Conservation (phyloP, 139 green algal genomes). For the Ettlia oleoabundans region DNA sequence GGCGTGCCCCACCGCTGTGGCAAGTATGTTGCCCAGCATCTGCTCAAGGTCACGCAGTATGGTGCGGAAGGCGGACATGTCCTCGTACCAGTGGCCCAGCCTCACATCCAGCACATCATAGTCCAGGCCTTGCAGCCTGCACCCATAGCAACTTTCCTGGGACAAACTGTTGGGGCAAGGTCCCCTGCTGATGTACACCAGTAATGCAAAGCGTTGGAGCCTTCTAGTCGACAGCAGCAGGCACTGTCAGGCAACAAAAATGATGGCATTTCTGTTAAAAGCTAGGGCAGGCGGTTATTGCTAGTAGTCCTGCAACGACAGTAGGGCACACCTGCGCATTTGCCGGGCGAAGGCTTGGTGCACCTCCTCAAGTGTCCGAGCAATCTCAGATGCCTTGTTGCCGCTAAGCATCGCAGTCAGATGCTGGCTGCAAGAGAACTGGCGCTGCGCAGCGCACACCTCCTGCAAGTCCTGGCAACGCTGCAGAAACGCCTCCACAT, state of each 20-base stretch:
- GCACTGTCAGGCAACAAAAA: too few species aligned
- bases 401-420: slow-evolving; percentile 6
- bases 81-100: slow-evolving; percentile 6
- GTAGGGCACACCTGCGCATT: slow-evolving; percentile 21
- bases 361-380: slow-evolving; percentile 13
- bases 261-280: too few species aligned
- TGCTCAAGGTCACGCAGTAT: slow-evolving; percentile 23
- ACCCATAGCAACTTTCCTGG: neutral
- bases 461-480: slow-evolving; percentile 90
- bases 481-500: slow-evolving; percentile 92
- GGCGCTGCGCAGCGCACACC: slow-evolving; percentile 86
- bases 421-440: slow-evolving; percentile 65
- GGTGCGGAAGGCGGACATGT: slow-evolving; percentile 10
- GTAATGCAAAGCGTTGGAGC: too few species aligned
- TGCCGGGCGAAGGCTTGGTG: slow-evolving; percentile 5
- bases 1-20: neutral
- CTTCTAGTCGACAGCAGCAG: too few species aligned
- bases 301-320: too few species aligned
- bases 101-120: slow-evolving; percentile 36
- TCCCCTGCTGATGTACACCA: too few species aligned
- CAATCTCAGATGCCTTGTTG: neutral
- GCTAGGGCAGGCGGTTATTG: too few species aligned
- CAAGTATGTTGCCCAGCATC: slow-evolving; percentile 15
- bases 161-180: neutral
- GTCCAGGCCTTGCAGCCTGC: slow-evolving; percentile 1